phyloP scores from a whole-genome alignment of 352 stramenopile species.

The Pythium aphanidermatum region DNA sequence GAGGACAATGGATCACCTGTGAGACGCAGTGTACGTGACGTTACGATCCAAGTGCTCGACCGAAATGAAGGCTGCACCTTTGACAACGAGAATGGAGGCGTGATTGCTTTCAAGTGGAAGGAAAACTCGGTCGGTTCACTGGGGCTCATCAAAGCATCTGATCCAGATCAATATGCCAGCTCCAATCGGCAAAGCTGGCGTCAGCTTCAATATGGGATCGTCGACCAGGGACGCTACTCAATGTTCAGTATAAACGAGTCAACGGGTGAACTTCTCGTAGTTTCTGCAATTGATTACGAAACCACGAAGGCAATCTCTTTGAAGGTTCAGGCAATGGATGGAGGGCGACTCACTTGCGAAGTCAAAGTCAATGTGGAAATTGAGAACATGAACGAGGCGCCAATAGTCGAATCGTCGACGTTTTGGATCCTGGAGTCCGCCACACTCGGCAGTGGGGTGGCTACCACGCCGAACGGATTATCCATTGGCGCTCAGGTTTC shows the following conservation, averaged over 20 bases:
- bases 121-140: constrained; percentile 18
- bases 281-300: constrained; percentile 19
- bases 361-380: constrained; percentile 11
- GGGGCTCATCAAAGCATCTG: constrained; percentile 7
- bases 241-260: constrained; percentile 10
- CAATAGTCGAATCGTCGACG: constrained; percentile 19
- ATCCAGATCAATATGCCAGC: constrained; percentile 13
- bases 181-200: constrained; percentile 5
- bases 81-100: too few relatives aligned
- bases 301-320: background rate
- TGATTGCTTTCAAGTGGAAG: constrained; percentile 2
- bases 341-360: constrained; percentile 12
- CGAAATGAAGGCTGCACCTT: constrained; percentile 20
- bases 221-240: background rate
- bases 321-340: constrained; percentile 15
- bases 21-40: background rate
- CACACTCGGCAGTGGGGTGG: constrained; percentile 4
- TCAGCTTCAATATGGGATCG: constrained; percentile 8
- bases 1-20: constrained; percentile 18
- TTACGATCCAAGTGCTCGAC: constrained; percentile 10
- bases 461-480: constrained; percentile 4
- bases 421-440: constrained; percentile 45
- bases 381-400: constrained; percentile 33
- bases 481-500: constrained; percentile 6
- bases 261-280: constrained; percentile 12